Evolutionary conservation across 495 filamentous ascomycete genomes (phyloP).

Genomic region (Thozetella sp.): DNA sequence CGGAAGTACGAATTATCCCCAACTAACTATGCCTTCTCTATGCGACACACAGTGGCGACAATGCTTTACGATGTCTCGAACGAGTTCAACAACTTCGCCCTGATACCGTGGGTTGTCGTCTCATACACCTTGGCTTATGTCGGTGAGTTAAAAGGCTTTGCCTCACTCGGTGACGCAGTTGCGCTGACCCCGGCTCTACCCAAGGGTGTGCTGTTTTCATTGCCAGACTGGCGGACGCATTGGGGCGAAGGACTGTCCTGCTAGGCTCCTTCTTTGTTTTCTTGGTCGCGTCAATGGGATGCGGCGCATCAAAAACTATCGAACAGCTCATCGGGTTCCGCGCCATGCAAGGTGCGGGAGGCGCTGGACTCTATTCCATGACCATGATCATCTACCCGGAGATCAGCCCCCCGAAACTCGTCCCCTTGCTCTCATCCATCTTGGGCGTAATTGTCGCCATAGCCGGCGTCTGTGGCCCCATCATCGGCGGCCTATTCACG

Average conservation of each 20-base stretch:
- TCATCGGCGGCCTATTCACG: constrained; percentile 60
- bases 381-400: constrained; percentile 46
- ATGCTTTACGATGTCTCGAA: background rate
- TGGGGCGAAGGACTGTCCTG: background rate
- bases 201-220: background rate
- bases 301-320: background rate
- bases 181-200: background rate
- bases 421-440: constrained; percentile 22
- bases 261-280: background rate
- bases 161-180: background rate
- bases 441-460: constrained; percentile 10
- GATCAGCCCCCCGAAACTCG: constrained; percentile 32
- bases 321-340: background rate
- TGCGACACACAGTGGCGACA: no score
- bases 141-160: background rate
- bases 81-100: background rate
- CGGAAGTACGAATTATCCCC: no score
- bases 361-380: constrained; percentile 42
- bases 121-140: background rate
- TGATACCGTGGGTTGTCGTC: background rate
- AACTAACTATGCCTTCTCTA: no score
- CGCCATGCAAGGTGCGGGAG: background rate
- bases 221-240: background rate
- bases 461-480: constrained; percentile 42
- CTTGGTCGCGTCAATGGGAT: background rate